Percentiles rank a stretch among this genome's conserved stretches.
phyloP scores from a whole-genome alignment of 768 basidiomycete genomes.

The Cystofilobasidium capitatum region DNA sequence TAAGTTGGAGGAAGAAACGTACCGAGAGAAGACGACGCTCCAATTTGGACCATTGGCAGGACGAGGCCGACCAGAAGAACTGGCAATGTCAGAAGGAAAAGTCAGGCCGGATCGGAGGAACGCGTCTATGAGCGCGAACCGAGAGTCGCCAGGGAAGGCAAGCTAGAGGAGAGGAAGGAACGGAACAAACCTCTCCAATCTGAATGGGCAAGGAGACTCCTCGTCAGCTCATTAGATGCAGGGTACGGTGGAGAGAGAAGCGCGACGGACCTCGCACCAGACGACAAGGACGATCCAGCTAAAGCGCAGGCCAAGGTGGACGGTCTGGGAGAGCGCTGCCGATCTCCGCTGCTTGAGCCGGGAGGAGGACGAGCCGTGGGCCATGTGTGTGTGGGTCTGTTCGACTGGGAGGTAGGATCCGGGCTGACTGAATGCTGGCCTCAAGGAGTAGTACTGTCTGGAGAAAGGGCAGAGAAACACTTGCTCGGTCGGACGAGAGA shows the following conservation, averaged over 20 bases:
- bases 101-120: background rate
- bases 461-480: no score
- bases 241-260: background rate
- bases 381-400: background rate
- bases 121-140: background rate
- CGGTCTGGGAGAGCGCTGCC: constrained; percentile 8
- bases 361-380: background rate
- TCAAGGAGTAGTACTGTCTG: no score
- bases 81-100: background rate
- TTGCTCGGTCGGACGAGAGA: no score
- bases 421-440: no score
- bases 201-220: background rate
- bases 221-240: background rate
- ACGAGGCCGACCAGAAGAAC: constrained; percentile 23
- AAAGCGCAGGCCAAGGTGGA: constrained; percentile 17
- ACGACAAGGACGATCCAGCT: constrained; percentile 22
- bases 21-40: constrained; percentile 4
- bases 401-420: no score
- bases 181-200: constrained; percentile 24
- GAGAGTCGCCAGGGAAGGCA: background rate
- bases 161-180: background rate
- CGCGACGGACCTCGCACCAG: constrained; percentile 21
- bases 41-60: constrained; percentile 24
- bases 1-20: background rate
- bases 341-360: constrained; percentile 1